Base-by-base conservation (phyloP, 768 basidiomycete species). In the Psilocybe cyanescens region DNA sequence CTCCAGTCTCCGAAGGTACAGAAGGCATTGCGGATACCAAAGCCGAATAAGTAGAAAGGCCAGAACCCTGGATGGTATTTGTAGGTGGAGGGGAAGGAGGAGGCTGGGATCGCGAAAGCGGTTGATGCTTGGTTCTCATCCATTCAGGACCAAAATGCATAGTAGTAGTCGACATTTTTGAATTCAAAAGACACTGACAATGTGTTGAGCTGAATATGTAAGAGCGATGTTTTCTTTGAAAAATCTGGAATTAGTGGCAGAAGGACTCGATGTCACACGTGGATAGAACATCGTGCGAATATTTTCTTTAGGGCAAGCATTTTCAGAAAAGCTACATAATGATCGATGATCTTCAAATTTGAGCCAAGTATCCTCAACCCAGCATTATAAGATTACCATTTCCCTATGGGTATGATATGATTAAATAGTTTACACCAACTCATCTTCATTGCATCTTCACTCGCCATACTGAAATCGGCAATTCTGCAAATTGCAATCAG, bases 91-190 rank as follows among this genome's bases (percentile, higher is more conserved):
- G 85, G 1, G 90, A 82, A 14, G 90, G 81, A 53, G 85, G 83
- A 55, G 73, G 80, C 64, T 81, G 87, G 46, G 80, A 75, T 70
- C 82, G 86, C 63, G 81, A 67, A 48, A 82, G 73, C 49, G 81
- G 74, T 59, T 86, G 84, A 63, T 84, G 85, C 78, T 93, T 93
- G 66, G 87, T 84, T 69, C 92, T 87, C 92, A 94, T 94, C 92
- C 92, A 94, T 77, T 94, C 92, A 50, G 92, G 92, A 70, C 91
- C 92, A 81, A 94, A 94, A 74, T 94, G 92, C 86, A 94, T 90
- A 9, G 91, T 88, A 64, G 90, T 79, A 63, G 81, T 78, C 62
- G 83, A 80, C 83, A 84, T 84, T 72, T 70, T 73, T 50, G 48
- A 33, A 62, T 67, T 52, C 45, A 45, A 61, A 57, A 58, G 55